Conservation (phyloP, 179 eudicot species). For the Camellia oleifera region DNA sequence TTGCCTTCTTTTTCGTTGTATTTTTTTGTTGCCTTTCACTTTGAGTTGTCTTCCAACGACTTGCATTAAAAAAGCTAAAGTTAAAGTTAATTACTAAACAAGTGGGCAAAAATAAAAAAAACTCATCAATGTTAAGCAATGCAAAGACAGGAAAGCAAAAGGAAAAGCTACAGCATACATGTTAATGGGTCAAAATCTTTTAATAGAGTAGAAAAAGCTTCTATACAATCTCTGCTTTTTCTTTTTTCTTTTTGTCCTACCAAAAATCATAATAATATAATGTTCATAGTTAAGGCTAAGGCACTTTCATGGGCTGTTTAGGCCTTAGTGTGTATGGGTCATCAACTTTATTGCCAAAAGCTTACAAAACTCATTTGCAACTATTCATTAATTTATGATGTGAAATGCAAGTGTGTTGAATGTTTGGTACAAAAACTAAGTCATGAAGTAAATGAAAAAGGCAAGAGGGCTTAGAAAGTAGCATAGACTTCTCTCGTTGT, state of each 20-base stretch:
- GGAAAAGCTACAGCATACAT: neutral
- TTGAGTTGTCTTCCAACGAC: slow-evolving; percentile 1
- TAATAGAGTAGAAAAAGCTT: neutral
- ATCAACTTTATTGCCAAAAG: neutral
- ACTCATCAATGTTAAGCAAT: slow-evolving; percentile 12
- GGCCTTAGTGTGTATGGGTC: neutral
- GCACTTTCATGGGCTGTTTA: neutral
- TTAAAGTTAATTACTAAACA: neutral
- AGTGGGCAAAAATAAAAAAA: neutral
- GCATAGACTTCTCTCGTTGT: neutral
- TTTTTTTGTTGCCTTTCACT: slow-evolving; percentile 8
- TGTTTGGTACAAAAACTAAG: neutral
- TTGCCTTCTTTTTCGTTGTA: neutral
- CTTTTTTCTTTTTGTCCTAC: neutral
- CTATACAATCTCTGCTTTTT: neutral
- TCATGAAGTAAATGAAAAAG: neutral
- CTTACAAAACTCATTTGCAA: neutral
- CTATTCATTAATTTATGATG: neutral
- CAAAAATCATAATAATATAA: neutral
- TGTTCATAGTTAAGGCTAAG: neutral
- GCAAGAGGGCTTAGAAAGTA: slow-evolving; percentile 1
- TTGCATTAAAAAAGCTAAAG: neutral
- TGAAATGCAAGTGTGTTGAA: neutral
- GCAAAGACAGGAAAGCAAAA: neutral
- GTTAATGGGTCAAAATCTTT: slow-evolving; percentile 3